These are phyloP conservation scores for Saturnispora sekii DNA, from an alignment of 805 yeast genomes.

Conservation along the genomic window DNA sequence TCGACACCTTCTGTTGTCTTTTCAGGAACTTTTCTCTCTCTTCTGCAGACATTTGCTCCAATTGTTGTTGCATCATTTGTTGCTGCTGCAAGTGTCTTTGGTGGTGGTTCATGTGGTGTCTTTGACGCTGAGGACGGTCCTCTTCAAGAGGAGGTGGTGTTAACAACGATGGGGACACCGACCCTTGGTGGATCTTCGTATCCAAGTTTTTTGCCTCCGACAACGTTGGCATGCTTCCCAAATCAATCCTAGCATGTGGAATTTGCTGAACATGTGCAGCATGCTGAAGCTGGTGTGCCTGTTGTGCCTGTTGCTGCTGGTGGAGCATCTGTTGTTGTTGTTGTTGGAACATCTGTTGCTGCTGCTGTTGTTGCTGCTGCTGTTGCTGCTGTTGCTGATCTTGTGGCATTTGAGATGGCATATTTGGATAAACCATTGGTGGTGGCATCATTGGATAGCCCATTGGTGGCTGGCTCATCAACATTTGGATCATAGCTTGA, in stretches of 20 bases:
- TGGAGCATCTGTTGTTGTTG: constrained; percentile 15
- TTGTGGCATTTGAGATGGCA: constrained; percentile 17
- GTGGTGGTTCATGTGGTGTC: constrained; percentile 8
- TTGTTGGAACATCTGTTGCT: constrained; percentile 12
- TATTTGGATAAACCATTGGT: constrained; percentile 12
- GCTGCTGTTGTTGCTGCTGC: constrained; percentile 11
- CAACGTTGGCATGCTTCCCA: constrained; percentile 20
- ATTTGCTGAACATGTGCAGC: constrained; percentile 9
- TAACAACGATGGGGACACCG: constrained; percentile 2
- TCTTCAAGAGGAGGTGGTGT: constrained; percentile 7
- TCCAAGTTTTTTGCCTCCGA: constrained; percentile 6
- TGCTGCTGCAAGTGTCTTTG: constrained; percentile 21
- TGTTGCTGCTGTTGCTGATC: constrained; percentile 13
- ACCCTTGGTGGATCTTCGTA: not conserved
- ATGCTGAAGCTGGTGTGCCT: constrained; percentile 16
- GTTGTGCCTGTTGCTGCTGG: constrained; percentile 11
- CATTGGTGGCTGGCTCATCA: constrained; percentile 18
- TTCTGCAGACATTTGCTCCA: constrained; percentile 50
- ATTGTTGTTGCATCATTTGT: constrained; percentile 23
- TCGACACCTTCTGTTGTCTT: constrained; percentile 66
- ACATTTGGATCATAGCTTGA: constrained; percentile 25
- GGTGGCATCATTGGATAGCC: constrained; percentile 5
- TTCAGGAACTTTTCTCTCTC: constrained; percentile 57
- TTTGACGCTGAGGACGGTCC: constrained; percentile 14
- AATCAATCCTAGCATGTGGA: constrained; percentile 12